Evolutionary conservation across 352 stramenopile species (phyloP).

Genomic region (Plasmopara halstedii): DNA sequence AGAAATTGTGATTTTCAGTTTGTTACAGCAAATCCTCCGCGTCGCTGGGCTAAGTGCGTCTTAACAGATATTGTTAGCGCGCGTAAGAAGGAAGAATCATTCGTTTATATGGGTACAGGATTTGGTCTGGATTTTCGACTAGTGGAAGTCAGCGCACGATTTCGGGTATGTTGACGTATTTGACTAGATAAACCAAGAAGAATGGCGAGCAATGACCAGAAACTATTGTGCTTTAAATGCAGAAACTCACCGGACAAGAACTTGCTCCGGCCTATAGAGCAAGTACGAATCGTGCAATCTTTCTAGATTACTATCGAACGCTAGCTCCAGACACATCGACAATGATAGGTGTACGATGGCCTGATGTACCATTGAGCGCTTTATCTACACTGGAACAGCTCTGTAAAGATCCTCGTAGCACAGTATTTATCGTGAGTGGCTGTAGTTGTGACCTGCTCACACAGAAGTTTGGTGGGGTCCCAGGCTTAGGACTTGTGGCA

Average conservation of each 20-base stretch:
- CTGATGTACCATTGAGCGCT: slow-evolving; percentile 61
- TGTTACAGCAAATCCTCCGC: slow-evolving; percentile 55
- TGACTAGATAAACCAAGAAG: background rate
- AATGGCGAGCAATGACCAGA: background rate
- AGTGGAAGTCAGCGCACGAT: slow-evolving; percentile 91
- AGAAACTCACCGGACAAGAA: slow-evolving; percentile 71
- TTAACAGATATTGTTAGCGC: slow-evolving; percentile 72
- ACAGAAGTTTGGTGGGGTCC: slow-evolving; percentile 91
- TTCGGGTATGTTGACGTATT: slow-evolving; percentile 79
- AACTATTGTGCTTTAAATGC: slow-evolving; percentile 1
- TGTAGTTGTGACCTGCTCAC: slow-evolving; percentile 94
- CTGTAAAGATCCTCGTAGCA: slow-evolving; percentile 92
- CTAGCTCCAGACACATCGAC: slow-evolving; percentile 88
- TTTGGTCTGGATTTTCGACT: slow-evolving; percentile 95
- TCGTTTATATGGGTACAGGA: slow-evolving; percentile 87
- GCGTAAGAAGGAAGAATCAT: slow-evolving; percentile 69
- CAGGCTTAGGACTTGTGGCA: slow-evolving; percentile 93
- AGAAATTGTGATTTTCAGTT: slow-evolving; percentile 76
- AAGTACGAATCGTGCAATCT: slow-evolving; percentile 87
- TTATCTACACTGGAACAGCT: slow-evolving; percentile 87
- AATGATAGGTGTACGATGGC: slow-evolving; percentile 71
- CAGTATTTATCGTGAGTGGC: slow-evolving; percentile 97
- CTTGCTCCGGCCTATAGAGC: slow-evolving; percentile 53
- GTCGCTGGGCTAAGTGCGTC: slow-evolving; percentile 66
- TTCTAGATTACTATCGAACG: slow-evolving; percentile 98